Percentiles rank a stretch among this genome's conserved stretches.
Conservation (phyloP, 2,329 filamentous ascomycete genomes). For the Sporothrix schenckii region DNA sequence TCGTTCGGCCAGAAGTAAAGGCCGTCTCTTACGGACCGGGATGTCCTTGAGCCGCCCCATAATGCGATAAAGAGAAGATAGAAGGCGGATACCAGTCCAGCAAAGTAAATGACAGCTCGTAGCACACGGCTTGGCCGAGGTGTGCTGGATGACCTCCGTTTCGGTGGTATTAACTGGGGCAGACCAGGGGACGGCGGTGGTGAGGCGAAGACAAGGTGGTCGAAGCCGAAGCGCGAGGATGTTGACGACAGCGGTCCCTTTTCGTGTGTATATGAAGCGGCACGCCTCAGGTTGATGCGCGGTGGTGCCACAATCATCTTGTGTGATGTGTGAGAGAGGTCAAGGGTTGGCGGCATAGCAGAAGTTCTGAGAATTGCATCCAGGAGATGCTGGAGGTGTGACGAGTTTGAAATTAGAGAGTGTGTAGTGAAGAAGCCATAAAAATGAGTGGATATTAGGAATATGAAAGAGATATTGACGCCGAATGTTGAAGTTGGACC, state of each 20-base stretch:
- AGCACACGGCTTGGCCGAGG: constrained; percentile 61
- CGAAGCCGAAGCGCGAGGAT: constrained; percentile 66
- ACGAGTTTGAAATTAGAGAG: background rate
- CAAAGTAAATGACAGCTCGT: constrained; percentile 58
- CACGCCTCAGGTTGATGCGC: constrained; percentile 61
- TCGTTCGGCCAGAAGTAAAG: constrained; percentile 47
- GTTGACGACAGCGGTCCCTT: constrained; percentile 60
- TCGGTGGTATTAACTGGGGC: constrained; percentile 61
- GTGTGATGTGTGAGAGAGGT: constrained; percentile 50
- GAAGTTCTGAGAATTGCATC: background rate
- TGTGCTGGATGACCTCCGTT: constrained; percentile 61
- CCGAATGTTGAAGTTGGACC: constrained; percentile 9
- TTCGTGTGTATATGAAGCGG: constrained; percentile 61
- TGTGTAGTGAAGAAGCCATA: background rate
- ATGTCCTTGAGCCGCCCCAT: constrained; percentile 32
- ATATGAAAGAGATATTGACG: background rate
- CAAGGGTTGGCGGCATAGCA: constrained; percentile 53
- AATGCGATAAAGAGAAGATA: constrained; percentile 51
- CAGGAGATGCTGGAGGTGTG: background rate
- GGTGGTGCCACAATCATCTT: constrained; percentile 59
- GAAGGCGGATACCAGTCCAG: constrained; percentile 54
- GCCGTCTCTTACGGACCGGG: background rate
- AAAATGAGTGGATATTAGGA: background rate
- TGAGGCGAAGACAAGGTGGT: constrained; percentile 66
- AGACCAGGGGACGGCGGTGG: constrained; percentile 72